phyloP scores from a whole-genome alignment of 306 rosid genomes.

The Ochetophila trinervis region DNA sequence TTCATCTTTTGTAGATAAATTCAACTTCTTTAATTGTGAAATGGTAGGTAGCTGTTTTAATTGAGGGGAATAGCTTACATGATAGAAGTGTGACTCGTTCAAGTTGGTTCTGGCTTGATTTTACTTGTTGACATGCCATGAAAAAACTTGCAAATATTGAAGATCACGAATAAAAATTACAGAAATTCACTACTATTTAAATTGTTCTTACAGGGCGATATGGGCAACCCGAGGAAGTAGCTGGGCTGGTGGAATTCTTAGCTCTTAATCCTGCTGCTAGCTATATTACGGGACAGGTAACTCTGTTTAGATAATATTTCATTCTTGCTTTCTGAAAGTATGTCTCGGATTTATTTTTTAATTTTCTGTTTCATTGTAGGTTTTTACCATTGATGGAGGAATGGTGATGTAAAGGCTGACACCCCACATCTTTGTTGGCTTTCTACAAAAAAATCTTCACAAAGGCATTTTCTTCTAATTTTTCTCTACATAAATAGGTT shows the following conservation, averaged over 20 bases:
- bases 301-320: neutral
- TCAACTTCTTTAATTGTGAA: neutral
- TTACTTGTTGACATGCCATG: neutral
- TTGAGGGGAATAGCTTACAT: neutral
- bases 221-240: constrained; percentile 96
- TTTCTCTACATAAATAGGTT: neutral
- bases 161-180: neutral
- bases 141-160: neutral
- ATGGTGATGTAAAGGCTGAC: constrained; percentile 65
- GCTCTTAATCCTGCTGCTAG: constrained; percentile 87
- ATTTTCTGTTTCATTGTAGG: constrained; percentile 39
- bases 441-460: neutral
- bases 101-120: constrained; percentile 1
- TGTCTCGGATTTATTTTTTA: neutral
- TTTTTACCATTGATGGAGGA: constrained; percentile 88
- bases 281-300: constrained; percentile 89
- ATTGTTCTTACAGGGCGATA: constrained; percentile 65
- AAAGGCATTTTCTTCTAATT: neutral
- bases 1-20: neutral
- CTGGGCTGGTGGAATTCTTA: constrained; percentile 90
- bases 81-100: neutral
- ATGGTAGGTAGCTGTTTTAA: neutral
- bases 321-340: neutral
- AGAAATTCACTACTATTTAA: constrained; percentile 6
- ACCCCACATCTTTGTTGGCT: neutral